Base-by-base conservation (phyloP, 75 land plant species). In the Selaginella moellendorffii region DNA sequence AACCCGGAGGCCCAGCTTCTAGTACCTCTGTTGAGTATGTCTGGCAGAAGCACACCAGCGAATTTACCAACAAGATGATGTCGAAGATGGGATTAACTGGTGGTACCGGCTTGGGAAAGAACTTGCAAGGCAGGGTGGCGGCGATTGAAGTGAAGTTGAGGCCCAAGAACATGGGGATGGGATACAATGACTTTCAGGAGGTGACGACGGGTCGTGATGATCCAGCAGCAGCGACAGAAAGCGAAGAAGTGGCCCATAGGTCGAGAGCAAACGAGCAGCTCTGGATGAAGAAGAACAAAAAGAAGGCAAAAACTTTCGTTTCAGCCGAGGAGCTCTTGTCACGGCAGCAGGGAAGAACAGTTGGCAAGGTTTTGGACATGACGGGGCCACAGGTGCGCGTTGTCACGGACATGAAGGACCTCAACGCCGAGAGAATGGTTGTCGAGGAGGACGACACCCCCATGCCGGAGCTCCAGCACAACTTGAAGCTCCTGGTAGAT, bases 31-130 rank as follows among this genome's bases (percentile, higher is more conserved):
- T 89, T 14, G 71, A 27, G n/a, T n/a, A n/a, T n/a, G n/a, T n/a
- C n/a, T 89, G 83, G 63, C 90, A 95, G 76, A 82, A 72, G 75
- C 80, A 82, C 58, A 89, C 99, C 0, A 95, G 79, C 60, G 99
- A 90, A 0, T 83, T 95, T 67, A 96, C 90, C 0, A 53, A 74
- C 68, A 95, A 78, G 54, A 63, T 90, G 65, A 72, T 95, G 30
- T 86, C 86, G 78, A 95, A 83, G 76, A 86, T 95, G 96, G 99
- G 99, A 0, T 95, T 86, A 54, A 79, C 68, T 25, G 96, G 96
- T 42, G 82, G 85, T 36, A 36, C 5, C 54, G 99, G 97, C 0
- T 66, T 95, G 30, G 99, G 99, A 26, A 95, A 95, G 68, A 79
- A 90, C 61, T 64, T 74, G 63, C 99, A 95, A 63, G 99, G 99